These are phyloP conservation scores for Austroboletus festivus DNA, from an alignment of 768 basidiomycete genomes.

Conservation along the genomic window DNA sequence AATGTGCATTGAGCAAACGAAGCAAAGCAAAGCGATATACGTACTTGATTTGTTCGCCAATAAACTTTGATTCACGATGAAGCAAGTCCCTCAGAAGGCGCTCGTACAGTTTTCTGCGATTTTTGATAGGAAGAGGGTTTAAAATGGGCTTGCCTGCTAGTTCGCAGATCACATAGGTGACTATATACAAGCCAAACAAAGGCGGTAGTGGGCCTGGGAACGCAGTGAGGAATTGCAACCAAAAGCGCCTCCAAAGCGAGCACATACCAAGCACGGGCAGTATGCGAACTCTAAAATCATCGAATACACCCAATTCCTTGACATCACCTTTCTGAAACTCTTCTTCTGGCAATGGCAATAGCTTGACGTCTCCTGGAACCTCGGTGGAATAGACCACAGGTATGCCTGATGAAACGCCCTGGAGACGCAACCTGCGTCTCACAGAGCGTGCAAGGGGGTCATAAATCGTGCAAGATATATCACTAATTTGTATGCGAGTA, in stretches of 20 bases:
- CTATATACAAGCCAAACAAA: slow-evolving; percentile 87
- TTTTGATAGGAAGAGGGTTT: slow-evolving; percentile 84
- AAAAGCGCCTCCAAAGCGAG: not conserved
- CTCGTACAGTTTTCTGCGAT: slow-evolving; percentile 80
- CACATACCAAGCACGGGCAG: slow-evolving; percentile 80
- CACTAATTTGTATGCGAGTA: slow-evolving; percentile 90
- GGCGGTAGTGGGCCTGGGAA: slow-evolving; percentile 62
- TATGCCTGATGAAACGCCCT: slow-evolving; percentile 62
- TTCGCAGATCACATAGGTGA: slow-evolving; percentile 84
- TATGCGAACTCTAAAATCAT: slow-evolving; percentile 92
- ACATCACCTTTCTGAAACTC: slow-evolving; percentile 89
- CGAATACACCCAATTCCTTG: slow-evolving; percentile 84
- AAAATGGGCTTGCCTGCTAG: slow-evolving; percentile 79
- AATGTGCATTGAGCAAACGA: not conserved
- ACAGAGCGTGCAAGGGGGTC: slow-evolving; percentile 94
- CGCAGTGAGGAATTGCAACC: not conserved
- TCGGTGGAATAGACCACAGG: slow-evolving; percentile 97
- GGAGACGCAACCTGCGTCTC: slow-evolving; percentile 65
- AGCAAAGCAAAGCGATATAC: slow-evolving; percentile 18
- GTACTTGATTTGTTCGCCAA: slow-evolving; percentile 57
- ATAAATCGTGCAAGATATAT: slow-evolving; percentile 89
- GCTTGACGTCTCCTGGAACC: slow-evolving; percentile 80
- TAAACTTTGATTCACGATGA: slow-evolving; percentile 67
- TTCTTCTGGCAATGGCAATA: slow-evolving; percentile 87
- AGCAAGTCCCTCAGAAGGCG: slow-evolving; percentile 74